A percentile compares a stretch with the other conserved stretches of the same genome.
phyloP scores from a whole-genome alignment of 1,139 yeast species.

The Lodderomyces oxycetoniae region DNA sequence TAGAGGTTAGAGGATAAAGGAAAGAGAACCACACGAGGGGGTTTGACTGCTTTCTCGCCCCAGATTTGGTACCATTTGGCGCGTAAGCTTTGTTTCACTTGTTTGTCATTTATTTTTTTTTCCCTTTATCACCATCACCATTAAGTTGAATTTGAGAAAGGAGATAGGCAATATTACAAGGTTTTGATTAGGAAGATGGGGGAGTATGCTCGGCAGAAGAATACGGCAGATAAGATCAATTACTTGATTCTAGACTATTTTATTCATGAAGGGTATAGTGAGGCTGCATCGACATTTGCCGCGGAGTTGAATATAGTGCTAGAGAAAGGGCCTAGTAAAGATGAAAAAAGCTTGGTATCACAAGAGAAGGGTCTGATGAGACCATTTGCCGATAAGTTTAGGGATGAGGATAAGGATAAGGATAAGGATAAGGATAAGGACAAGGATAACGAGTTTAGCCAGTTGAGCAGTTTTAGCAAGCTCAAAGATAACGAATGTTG shows the following conservation, averaged over 20 bases:
- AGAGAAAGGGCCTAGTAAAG: constrained; percentile 7
- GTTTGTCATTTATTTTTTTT: too few relatives aligned
- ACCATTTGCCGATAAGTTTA: background rate
- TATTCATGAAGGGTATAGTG: constrained; percentile 54
- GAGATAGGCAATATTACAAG: too few relatives aligned
- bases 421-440: background rate
- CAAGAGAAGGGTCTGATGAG: background rate
- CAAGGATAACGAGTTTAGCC: background rate
- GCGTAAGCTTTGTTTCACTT: too few relatives aligned
- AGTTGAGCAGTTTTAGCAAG: constrained; percentile 8
- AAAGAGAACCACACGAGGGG: too few relatives aligned
- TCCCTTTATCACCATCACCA: too few relatives aligned
- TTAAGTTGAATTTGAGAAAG: too few relatives aligned
- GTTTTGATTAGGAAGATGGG: too few relatives aligned
- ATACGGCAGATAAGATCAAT: constrained; percentile 28
- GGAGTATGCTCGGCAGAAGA: background rate
- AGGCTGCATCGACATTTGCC: constrained; percentile 49
- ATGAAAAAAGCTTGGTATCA: constrained; percentile 3
- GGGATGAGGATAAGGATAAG: background rate
- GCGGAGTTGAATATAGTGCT: constrained; percentile 33
- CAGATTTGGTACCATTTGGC: too few relatives aligned
- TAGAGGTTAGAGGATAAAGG: too few relatives aligned
- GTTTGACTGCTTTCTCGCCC: too few relatives aligned
- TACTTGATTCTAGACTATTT: constrained; percentile 49
- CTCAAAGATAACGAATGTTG: constrained; percentile 16